These are phyloP conservation scores for Pelargonium myrrhifolium DNA, from an alignment of 441 rosid genomes.

Conservation along the genomic window DNA sequence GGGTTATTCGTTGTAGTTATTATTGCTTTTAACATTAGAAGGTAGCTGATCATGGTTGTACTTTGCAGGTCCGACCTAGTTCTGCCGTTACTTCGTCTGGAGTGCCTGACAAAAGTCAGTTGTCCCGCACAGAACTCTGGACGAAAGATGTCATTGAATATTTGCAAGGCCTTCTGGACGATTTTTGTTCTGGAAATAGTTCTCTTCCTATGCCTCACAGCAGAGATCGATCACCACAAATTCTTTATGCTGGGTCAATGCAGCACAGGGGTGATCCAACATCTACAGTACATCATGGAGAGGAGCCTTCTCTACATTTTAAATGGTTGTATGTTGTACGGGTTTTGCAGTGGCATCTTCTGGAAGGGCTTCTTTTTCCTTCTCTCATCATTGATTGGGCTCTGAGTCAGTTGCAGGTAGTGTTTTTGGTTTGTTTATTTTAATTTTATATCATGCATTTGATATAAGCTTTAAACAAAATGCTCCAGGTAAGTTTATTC, in stretches of 20 bases:
- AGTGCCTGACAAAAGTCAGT: conserved; percentile 60
- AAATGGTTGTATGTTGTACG: conserved; percentile 97
- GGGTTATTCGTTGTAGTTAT: not conserved
- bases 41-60: conserved; percentile 26
- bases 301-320: conserved; percentile 77
- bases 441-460: not conserved
- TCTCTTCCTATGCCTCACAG: conserved; percentile 50
- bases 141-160: conserved; percentile 94
- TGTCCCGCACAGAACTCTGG: conserved; percentile 84
- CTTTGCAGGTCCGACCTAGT: conserved; percentile 71
- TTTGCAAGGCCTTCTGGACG: conserved; percentile 81
- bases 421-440: not conserved
- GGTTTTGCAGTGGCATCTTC: conserved; percentile 87
- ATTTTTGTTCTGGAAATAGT: conserved; percentile 52
- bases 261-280: conserved; percentile 50
- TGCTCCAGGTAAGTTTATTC: not conserved
- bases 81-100: conserved; percentile 58
- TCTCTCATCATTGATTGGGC: conserved; percentile 93
- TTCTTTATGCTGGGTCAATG: conserved; percentile 57
- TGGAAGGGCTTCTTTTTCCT: conserved; percentile 90
- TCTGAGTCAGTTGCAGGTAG: conserved; percentile 83
- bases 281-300: conserved; percentile 47
- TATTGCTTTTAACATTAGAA: conserved; percentile 11
- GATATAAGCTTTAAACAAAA: not conserved
- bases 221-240: conserved; percentile 68